Conservation (phyloP, 768 basidiomycete genomes). For the Pleurotus ostreatus region DNA sequence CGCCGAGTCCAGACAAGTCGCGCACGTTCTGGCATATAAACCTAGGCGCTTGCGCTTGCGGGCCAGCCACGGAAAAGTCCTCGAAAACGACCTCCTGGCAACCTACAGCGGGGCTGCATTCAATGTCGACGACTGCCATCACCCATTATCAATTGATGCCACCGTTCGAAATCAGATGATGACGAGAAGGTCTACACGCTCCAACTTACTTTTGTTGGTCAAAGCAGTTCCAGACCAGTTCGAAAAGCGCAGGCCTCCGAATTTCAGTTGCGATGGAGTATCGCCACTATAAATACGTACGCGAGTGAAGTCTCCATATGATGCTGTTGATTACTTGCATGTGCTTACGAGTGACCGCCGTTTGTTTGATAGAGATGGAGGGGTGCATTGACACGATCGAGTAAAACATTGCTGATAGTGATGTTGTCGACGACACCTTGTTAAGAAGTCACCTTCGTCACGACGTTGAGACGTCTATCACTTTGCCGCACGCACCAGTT, state of each 20-base stretch:
- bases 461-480: not conserved
- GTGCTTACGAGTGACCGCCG: constrained; percentile 36
- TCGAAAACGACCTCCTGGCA: constrained; percentile 40
- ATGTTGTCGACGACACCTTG: constrained; percentile 44
- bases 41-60: constrained; percentile 28
- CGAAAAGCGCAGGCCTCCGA: constrained; percentile 41
- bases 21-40: constrained; percentile 47
- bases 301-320: not conserved
- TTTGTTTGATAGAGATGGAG: constrained; percentile 52
- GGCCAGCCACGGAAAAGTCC: constrained; percentile 34
- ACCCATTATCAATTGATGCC: not conserved
- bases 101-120: constrained; percentile 45
- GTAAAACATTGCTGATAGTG: constrained; percentile 33
- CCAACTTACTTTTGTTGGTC: constrained; percentile 31
- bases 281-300: constrained; percentile 34
- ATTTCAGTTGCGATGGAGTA: constrained; percentile 42
- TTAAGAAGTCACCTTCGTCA: too few relatives aligned
- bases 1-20: constrained; percentile 28
- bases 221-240: constrained; percentile 44
- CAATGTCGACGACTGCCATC: constrained; percentile 41
- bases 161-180: not conserved
- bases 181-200: too few relatives aligned
- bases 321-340: not conserved
- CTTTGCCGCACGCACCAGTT: constrained; percentile 25
- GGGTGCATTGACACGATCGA: constrained; percentile 43